Base-by-base conservation (phyloP, 2,329 filamentous ascomycete genomes). In the Torrubiellomyces zombiae region DNA sequence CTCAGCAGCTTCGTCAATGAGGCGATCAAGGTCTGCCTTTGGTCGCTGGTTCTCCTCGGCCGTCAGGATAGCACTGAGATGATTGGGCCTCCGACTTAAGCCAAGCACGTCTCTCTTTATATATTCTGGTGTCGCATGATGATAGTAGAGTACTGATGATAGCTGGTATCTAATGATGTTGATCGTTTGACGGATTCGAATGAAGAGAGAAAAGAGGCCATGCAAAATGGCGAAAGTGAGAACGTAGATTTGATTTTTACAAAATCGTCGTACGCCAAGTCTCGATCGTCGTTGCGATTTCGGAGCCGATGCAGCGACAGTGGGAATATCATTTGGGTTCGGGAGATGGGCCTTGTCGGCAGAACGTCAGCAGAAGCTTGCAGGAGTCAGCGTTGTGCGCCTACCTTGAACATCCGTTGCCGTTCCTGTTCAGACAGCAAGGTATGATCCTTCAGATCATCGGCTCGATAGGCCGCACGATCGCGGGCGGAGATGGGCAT, bases 121-220 rank as follows among this genome's bases (percentile, higher is more conserved):
- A 44, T 93, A 71, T 45, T 92, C 81, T 6, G 89, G 89, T 1
- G 86, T 92, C 26, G 81, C 79, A 51, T 98, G 89, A 55, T 98
- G 91, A 56, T 98, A 89, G 49, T 86, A 85, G 27, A 92, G 61
- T 32, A 95, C 67, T 7, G 81, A 79, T 26, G 82, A 68, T 34
- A 86, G 57, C 31, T 79, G 74, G 47, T 89, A 78, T 37, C 72
- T 60, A 24, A 92, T 63, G 7, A 75, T 68, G 47, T 86, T 76
- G 55, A 82, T 89, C 28, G 72, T 69, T 44, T 82, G 74, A 29
- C 85, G 74, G 30, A 81, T 53, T 33, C 83, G 77, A 37, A 94
- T 75, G 48, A 89, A 91, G 35, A 95, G 58, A 6, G 81, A 86
- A 55, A 93, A 95, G 37, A 93, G 47, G 33, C 76, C 65, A 43